These are phyloP conservation scores for Rubroboletus satanas DNA, from an alignment of 768 basidiomycete genomes.

Conservation along the genomic window DNA sequence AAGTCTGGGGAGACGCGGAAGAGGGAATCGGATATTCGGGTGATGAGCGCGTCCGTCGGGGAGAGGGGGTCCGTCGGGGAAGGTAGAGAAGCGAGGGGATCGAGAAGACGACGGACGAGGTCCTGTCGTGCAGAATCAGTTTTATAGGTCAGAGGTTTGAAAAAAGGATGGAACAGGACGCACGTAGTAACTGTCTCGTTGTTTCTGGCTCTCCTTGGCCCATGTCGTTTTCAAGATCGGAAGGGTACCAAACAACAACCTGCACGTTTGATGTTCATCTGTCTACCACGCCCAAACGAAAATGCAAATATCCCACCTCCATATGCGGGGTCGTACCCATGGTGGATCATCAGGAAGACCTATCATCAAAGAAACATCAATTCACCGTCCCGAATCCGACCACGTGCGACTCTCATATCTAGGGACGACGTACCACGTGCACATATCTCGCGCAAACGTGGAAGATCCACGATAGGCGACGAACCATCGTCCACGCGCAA, in stretches of 20 bases:
- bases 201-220: slow-evolving; percentile 53
- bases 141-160: neutral
- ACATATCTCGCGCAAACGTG: slow-evolving; percentile 53
- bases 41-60: slow-evolving; percentile 45
- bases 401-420: neutral
- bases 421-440: slow-evolving; percentile 46
- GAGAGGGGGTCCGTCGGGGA: slow-evolving; percentile 38
- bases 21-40: slow-evolving; percentile 53
- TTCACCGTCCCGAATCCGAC: neutral
- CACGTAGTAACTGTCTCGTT: slow-evolving; percentile 73
- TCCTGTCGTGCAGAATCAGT: slow-evolving; percentile 42
- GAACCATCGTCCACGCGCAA: slow-evolving; percentile 43
- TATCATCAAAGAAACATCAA: slow-evolving; percentile 25
- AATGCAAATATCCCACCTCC: slow-evolving; percentile 52
- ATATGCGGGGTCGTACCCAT: slow-evolving; percentile 73
- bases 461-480: slow-evolving; percentile 52
- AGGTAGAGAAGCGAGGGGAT: slow-evolving; percentile 47
- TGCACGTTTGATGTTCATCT: slow-evolving; percentile 22
- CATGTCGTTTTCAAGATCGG: slow-evolving; percentile 55
- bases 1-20: slow-evolving; percentile 50
- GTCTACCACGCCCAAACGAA: neutral
- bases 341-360: slow-evolving; percentile 71
- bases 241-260: slow-evolving; percentile 61
- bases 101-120: slow-evolving; percentile 60
- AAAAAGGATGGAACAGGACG: slow-evolving; percentile 19